Base-by-base conservation (phyloP, 352 stramenopile species). In the Plasmopara viticola region DNA sequence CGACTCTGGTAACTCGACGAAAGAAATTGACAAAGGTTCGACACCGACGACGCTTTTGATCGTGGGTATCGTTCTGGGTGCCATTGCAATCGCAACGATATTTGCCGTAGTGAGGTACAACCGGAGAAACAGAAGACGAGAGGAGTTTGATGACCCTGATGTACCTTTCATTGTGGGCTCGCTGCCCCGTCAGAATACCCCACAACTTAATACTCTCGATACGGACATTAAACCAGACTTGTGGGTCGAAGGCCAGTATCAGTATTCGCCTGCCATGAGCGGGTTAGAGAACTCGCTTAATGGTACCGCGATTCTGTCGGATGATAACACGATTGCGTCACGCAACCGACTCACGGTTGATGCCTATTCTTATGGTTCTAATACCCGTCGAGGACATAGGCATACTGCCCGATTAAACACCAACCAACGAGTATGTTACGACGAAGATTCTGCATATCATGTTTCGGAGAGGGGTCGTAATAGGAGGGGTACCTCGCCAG, bases 221-320 rank as follows among this genome's bases (percentile, higher is more conserved):
- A 62, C 60, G 12, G 64, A 65, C 46, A 71, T 65, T 44, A 66
- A 47, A 13, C 53, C 63, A 20, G 56, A 68, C 45, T 53, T 66
- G 39, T 72, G 53, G 64, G 55, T 63, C 2, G 64, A 67, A 55
- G 56, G 60, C 8, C 58, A 67, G 33, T 68, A 66, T 33, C 57
- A 58, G 37, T 70, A 70, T 44, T 70, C 62, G 15, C 62, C 62
- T 13, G 63, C 65, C 34, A 51, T 64, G 62, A 70, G 62, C 29
- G 45, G 58, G 10, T 20, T 66, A 28, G 46, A 63, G 35, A 60
- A 53, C 25, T 67, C 67, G 0, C 41, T 73, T 42, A 69, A 59
- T 17, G 60, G 61, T 14, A 73, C 67, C 5, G 63, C 51, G 3
- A 73, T 76, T 45, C 49, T 76, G n/a, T 72, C 64, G 15, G 67